Evolutionary conservation across 805 yeast genomes (phyloP).

Genomic region (Pichia phayaonensis): DNA sequence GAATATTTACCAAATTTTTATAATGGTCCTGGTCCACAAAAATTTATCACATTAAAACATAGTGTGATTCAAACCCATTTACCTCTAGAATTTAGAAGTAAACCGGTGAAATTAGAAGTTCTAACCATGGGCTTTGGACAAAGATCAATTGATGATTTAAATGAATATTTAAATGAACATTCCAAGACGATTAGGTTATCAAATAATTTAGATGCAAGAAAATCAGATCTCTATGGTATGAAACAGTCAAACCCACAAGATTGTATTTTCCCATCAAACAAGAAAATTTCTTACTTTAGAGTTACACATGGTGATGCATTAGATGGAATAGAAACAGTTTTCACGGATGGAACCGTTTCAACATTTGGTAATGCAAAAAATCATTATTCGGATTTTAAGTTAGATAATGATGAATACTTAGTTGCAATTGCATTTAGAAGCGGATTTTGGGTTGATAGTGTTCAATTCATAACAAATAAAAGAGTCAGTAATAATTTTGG

Average conservation of each 20-base stretch:
- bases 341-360: constrained; percentile 17
- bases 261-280: constrained; percentile 13
- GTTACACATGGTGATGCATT: constrained; percentile 70
- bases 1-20: constrained; percentile 52
- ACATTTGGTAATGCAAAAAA: constrained; percentile 47
- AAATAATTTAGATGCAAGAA: constrained; percentile 12
- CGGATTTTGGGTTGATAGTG: constrained; percentile 88
- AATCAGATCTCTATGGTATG: constrained; percentile 22
- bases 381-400: constrained; percentile 45
- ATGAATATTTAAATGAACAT: constrained; percentile 22
- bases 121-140: constrained; percentile 58
- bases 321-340: constrained; percentile 67
- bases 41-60: constrained; percentile 41
- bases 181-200: constrained; percentile 14
- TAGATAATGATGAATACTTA: constrained; percentile 54
- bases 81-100: constrained; percentile 27
- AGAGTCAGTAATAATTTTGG: constrained; percentile 56
- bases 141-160: constrained; percentile 43
- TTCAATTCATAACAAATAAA: constrained; percentile 64
- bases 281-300: constrained; percentile 41
- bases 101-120: constrained; percentile 43
- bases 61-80: constrained; percentile 35
- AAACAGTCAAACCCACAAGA: constrained; percentile 12
- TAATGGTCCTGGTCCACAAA: constrained; percentile 57
- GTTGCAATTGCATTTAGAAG: constrained; percentile 55